Conservation (phyloP, 164 flowering plant genomes). For the Warburgia ugandensis region DNA sequence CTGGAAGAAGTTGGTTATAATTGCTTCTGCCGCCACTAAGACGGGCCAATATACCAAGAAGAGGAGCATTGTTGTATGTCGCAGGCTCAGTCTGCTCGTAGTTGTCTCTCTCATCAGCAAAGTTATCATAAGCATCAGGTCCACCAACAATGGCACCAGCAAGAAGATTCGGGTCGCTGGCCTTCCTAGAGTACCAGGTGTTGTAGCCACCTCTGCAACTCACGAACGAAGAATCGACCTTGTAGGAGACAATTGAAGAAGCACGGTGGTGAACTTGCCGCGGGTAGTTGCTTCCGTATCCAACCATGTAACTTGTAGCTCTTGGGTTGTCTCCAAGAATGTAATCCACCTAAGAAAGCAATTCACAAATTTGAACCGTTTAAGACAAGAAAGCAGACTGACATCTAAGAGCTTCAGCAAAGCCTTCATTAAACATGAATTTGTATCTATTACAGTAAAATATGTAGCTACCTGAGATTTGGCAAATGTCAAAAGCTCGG, state of each 20-base stretch:
- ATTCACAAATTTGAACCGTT: too few species aligned
- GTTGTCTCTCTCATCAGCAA: slow-evolving; percentile 82
- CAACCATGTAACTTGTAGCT: slow-evolving; percentile 96
- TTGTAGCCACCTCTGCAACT: slow-evolving; percentile 87
- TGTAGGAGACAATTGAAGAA: slow-evolving; percentile 73
- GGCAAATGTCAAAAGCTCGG: slow-evolving; percentile 61
- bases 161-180: slow-evolving; percentile 77
- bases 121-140: slow-evolving; percentile 90
- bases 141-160: slow-evolving; percentile 92
- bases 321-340: slow-evolving; percentile 97
- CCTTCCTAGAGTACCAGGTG: slow-evolving; percentile 70
- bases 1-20: slow-evolving; percentile 80
- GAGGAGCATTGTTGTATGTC: slow-evolving; percentile 94
- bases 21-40: slow-evolving; percentile 52
- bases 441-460: neutral
- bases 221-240: slow-evolving; percentile 58
- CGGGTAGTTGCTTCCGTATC: slow-evolving; percentile 85
- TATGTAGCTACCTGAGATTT: slow-evolving; percentile 57
- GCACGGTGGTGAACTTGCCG: slow-evolving; percentile 78
- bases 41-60: slow-evolving; percentile 74
- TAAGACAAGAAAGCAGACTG: too few species aligned
- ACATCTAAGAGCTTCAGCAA: too few species aligned
- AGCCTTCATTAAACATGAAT: too few species aligned
- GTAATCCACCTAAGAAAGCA: slow-evolving; percentile 63
- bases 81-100: slow-evolving; percentile 97